Base-by-base conservation (phyloP, 192 early-diverging fungal species). In the Coemansia sp. region DNA sequence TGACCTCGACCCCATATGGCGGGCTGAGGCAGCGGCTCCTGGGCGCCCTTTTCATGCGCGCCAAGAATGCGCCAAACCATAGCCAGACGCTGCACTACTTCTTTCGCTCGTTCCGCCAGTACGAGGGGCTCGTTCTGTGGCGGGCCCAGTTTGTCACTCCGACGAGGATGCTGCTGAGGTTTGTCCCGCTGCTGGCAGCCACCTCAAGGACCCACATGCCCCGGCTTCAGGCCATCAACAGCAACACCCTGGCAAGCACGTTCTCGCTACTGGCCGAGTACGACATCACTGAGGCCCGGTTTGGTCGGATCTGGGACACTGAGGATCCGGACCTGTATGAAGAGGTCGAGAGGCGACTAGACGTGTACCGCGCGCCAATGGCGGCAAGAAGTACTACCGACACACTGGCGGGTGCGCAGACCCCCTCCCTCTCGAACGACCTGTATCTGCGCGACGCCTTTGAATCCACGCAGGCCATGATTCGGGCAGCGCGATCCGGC, bases 91-190 rank as follows among this genome's bases (percentile, higher is more conserved):
- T 62, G 38, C 64, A 67, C 46, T 43, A 47, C 12, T 75, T 75
- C 30, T 64, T 63, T 49, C 59, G 71, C 38, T 54, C 55, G 2
- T 75, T 56, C 51, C 54, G 60, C 7, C 64, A 63, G 44, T 75
- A 67, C 49, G 71, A 75, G 41, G 60, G 48, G 1, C 40, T 75
- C 6, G 64, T 75, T 12, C 44, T 75, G 38, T 75, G 71, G 71
- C 58, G 64, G 12, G 71, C 64, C 3, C 71, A 75, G 41, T 63
- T 75, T 39, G 42, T 75, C 17, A 37, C 51, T 10, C 21, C 26
- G 6, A 41, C 54, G 1, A 3, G 37, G 3, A 23, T 75, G 36
- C 71, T 75, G 1, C 28, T 75, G 47, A 58, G 64, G 17, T 75
- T 64, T 55, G 71, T 67, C n/a, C 60, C 71, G 4, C 17, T 75